Evolutionary conservation across 148 eudicot genomes (phyloP), one percentile per base, ranked within the genome.

Genomic region (Rhododendron molle): DNA sequence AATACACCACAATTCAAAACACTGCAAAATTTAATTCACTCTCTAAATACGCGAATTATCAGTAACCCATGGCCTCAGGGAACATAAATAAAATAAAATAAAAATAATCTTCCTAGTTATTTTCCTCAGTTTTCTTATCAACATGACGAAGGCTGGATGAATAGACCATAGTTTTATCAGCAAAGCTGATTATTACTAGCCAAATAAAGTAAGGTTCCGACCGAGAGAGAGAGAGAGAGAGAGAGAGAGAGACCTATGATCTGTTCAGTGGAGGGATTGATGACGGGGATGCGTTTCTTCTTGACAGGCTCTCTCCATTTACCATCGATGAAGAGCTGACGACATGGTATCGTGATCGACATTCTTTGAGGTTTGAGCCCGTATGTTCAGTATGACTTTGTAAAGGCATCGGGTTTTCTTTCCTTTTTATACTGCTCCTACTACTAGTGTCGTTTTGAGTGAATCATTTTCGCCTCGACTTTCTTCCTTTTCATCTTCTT

Each of bases 241-340:
- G 44, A 40, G 44, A 40, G 44, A 40, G 44, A 58, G 78, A 83
- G 20, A 96, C 99, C 98, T 69, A 97, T 93, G 87, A 88, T 93
- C 84, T 95, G 88, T 78, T 97, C 98, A 23, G 94, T 97, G 38
- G 99, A 81, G 44, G 99, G 99, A 86, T 95, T 97, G 90, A 95
- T 72, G 85, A 97, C 26, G 4, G 96, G 91, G 32, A 95, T 85
- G 32, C 99, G 98, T 82, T 93, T 94, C 76, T 87, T 89, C 21
- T 69, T 87, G 62, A 90, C 50, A 58, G 99, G 98, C 44, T 92
- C 94, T 89, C 88, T 92, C 99, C 99, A 97, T 47, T 94, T 91
- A 3, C 99, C 99, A 76, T 94, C 96, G 50, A 97, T 95, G 92
- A 94, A 97, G 3, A 97, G 89, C 85, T 91, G 93, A 11, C 99